Base-by-base conservation (phyloP, 306 rosid genomes). In the Begonia fuchsioides region DNA sequence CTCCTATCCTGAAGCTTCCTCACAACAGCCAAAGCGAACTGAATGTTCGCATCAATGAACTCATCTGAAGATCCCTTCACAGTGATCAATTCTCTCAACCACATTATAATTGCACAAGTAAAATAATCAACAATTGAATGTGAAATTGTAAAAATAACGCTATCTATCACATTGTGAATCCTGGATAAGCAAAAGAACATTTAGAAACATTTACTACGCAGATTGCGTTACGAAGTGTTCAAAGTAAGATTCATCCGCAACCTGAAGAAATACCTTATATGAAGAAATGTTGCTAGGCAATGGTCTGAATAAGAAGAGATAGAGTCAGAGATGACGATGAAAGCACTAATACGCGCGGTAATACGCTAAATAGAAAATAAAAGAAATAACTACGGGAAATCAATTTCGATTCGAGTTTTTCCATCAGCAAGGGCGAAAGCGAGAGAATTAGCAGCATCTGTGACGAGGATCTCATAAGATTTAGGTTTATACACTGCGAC, bases 1-100 rank as follows among this genome's bases (percentile, higher is more conserved):
- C n/a, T 74, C 60, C 53, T 88, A 54, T 71, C 93, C 57, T 60
- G 75, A 57, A 88, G 93, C 75, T 80, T 88, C 68, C 74, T 76
- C 14, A 82, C 93, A 63, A 88, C 80, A 62, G 97, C 76, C 76
- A 88, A 73, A 47, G 74, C 90, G 54, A 88, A 78, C 72, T 88
- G 97, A 72, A 84, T 68, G 66, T 88, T 88, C 58, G 97, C 95
- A 72, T 88, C 97, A 63, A 70, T 88, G 86, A 81, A 88, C 11
- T 84, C 97, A 88, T 88, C 97, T 84, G 97, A 88, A 74, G 97
- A 88, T 65, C 97, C 95, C 97, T 88, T 84, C 77, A 81, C 77
- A 83, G 45, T 78, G 83, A 81, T 83, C 75, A 83, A 78, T 78
- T 76, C 69, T 71, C 75, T 82, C 79, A 71, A 87, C 82, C 75